Conservation (phyloP, 495 filamentous ascomycete genomes). For the Aspergillus steynii region DNA sequence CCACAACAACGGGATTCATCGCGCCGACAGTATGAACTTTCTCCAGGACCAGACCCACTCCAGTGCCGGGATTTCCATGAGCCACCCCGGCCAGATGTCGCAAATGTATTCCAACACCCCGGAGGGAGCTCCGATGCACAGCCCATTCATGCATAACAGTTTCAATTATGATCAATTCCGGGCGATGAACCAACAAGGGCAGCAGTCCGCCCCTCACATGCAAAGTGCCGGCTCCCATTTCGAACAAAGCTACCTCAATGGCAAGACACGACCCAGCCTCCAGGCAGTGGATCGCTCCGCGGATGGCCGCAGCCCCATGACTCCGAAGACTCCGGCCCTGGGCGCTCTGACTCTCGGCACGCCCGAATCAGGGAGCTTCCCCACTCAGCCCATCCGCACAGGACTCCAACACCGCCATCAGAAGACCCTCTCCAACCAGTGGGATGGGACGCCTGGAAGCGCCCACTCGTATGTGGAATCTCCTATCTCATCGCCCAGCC, state of each 20-base stretch:
- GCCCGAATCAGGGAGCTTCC: slow-evolving; percentile 67
- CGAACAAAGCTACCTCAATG: slow-evolving; percentile 50
- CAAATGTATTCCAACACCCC: slow-evolving; percentile 83
- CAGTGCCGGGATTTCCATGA: slow-evolving; percentile 45
- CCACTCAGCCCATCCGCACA: slow-evolving; percentile 72
- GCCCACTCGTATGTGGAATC: slow-evolving; percentile 78
- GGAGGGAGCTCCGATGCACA: slow-evolving; percentile 83
- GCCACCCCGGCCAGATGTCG: slow-evolving; percentile 58
- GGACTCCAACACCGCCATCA: slow-evolving; percentile 67
- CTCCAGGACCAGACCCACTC: slow-evolving; percentile 45
- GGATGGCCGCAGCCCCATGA: slow-evolving; percentile 72
- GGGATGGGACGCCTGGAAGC: slow-evolving; percentile 78
- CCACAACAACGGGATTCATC: slow-evolving; percentile 44
- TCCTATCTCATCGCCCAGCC: slow-evolving; percentile 70
- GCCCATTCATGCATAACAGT: slow-evolving; percentile 72
- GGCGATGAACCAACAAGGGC: slow-evolving; percentile 49
- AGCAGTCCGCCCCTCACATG: slow-evolving; percentile 49
- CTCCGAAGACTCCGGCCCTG: slow-evolving; percentile 70
- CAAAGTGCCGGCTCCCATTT: slow-evolving; percentile 55
- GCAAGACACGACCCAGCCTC: slow-evolving; percentile 58
- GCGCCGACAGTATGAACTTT: slow-evolving; percentile 42
- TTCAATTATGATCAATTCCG: slow-evolving; percentile 71
- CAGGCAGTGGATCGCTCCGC: slow-evolving; percentile 67
- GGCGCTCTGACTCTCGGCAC: slow-evolving; percentile 59
- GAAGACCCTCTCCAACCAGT: slow-evolving; percentile 79